phyloP scores from a whole-genome alignment of 2,329 filamentous ascomycete species.

The Alternaria arborescens region DNA sequence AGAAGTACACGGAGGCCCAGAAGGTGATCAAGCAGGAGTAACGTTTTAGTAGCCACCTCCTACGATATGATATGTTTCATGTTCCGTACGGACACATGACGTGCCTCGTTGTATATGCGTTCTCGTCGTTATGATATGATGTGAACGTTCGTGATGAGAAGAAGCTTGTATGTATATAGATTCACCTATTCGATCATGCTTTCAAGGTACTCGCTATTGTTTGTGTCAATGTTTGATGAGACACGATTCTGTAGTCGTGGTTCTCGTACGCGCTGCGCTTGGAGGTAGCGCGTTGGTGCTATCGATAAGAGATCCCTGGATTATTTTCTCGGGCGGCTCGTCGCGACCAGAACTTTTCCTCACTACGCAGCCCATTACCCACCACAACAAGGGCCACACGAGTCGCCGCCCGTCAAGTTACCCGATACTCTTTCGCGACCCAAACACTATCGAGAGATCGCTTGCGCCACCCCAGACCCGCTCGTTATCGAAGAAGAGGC shows the following conservation, averaged over 20 bases:
- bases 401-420: not conserved
- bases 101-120: not conserved
- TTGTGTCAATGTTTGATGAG: too few relatives aligned
- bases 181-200: not conserved
- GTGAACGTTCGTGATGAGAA: too few relatives aligned
- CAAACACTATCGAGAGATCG: not conserved
- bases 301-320: slow-evolving; percentile 19
- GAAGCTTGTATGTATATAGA: not conserved
- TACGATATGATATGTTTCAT: not conserved
- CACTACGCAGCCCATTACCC: slow-evolving; percentile 7
- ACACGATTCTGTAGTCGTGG: not conserved
- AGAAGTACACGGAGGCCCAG: slow-evolving; percentile 49
- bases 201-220: too few relatives aligned
- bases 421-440: slow-evolving; percentile 9
- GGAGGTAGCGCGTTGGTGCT: slow-evolving; percentile 7
- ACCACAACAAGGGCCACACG: slow-evolving; percentile 6
- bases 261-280: not conserved
- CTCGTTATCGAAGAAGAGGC: slow-evolving; percentile 29
- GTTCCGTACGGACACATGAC: not conserved
- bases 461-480: slow-evolving; percentile 9
- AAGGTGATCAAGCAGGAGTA: slow-evolving; percentile 12
- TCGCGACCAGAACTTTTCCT: slow-evolving; percentile 16
- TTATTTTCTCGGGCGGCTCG: slow-evolving; percentile 18
- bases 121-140: too few relatives aligned
- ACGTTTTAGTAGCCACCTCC: not conserved